Percentiles rank a stretch among this genome's conserved stretches.
Conservation (phyloP, 2,329 filamentous ascomycete genomes). For the Ophiostoma quercus region DNA sequence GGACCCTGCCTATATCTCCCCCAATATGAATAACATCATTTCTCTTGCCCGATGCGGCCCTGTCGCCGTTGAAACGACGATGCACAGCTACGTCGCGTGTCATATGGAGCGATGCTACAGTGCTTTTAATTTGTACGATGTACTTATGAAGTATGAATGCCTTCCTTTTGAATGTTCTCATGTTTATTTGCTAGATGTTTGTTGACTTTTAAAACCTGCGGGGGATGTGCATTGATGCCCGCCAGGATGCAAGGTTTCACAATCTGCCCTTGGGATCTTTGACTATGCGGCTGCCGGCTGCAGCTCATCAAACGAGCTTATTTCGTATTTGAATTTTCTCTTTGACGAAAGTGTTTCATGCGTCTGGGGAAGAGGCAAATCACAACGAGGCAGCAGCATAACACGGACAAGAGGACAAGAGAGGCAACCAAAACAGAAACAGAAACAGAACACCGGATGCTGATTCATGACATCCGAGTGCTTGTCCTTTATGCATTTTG, state of each 20-base stretch:
- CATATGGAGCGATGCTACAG: not conserved
- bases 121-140: too few species aligned
- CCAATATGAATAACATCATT: not conserved
- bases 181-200: not conserved
- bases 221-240: constrained; percentile 12
- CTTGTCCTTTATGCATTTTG: not conserved
- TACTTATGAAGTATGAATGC: not conserved
- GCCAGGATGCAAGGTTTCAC: not conserved
- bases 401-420: not conserved
- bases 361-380: not conserved
- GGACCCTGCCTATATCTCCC: not conserved
- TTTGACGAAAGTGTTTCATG: not conserved
- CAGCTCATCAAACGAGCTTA: not conserved
- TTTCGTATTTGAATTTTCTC: too few species aligned
- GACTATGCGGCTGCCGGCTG: constrained; percentile 6
- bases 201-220: not conserved
- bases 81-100: not conserved
- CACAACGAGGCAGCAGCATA: not conserved
- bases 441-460: constrained; percentile 1
- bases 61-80: constrained; percentile 6
- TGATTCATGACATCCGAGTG: not conserved
- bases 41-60: not conserved
- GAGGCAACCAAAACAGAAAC: not conserved
- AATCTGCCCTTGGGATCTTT: not conserved
- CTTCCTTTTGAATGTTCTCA: not conserved